phyloP scores from a whole-genome alignment of 163 green algal genomes.

The Scenedesmus sp. region DNA sequence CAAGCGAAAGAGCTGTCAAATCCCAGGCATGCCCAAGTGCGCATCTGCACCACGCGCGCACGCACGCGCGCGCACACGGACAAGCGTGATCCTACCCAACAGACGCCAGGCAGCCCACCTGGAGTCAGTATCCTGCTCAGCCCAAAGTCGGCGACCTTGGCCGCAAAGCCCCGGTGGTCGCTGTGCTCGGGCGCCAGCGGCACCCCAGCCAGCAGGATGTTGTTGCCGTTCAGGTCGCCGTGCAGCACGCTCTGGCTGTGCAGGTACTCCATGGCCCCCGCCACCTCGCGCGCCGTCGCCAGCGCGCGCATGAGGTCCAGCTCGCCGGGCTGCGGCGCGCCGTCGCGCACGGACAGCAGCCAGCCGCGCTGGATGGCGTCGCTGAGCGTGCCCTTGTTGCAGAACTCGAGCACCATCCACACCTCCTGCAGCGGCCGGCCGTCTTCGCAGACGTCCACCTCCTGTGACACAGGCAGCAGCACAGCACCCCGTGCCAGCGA shows the following conservation, averaged over 20 bases:
- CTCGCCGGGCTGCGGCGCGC: conserved; percentile 5
- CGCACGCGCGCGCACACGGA: too few relatives aligned
- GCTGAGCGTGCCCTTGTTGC: conserved; percentile 64
- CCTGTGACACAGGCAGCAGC: background rate
- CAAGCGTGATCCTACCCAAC: too few relatives aligned
- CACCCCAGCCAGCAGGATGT: conserved; percentile 65
- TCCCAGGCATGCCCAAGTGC: too few relatives aligned
- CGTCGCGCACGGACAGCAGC: conserved; percentile 17
- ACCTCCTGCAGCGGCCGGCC: conserved; percentile 65
- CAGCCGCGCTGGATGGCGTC: conserved; percentile 65
- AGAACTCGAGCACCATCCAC: conserved; percentile 74
- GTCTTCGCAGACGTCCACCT: conserved; percentile 59
- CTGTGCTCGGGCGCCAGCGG: background rate
- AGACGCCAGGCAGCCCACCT: conserved; percentile 17
- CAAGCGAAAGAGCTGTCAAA: too few relatives aligned
- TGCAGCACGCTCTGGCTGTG: conserved; percentile 75
- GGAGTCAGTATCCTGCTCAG: conserved; percentile 43
- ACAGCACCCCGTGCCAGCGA: too few relatives aligned
- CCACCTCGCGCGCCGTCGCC: conserved; percentile 70
- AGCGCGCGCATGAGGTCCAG: conserved; percentile 40
- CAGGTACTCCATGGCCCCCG: conserved; percentile 74
- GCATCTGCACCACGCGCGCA: too few relatives aligned
- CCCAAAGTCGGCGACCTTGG: conserved; percentile 62
- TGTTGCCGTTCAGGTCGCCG: conserved; percentile 73
- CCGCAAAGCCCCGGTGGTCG: conserved; percentile 53